A percentile compares a stretch with the other conserved stretches of the same genome.
Evolutionary conservation across 805 yeast species (phyloP).

Genomic region (Saturnispora saitoi): DNA sequence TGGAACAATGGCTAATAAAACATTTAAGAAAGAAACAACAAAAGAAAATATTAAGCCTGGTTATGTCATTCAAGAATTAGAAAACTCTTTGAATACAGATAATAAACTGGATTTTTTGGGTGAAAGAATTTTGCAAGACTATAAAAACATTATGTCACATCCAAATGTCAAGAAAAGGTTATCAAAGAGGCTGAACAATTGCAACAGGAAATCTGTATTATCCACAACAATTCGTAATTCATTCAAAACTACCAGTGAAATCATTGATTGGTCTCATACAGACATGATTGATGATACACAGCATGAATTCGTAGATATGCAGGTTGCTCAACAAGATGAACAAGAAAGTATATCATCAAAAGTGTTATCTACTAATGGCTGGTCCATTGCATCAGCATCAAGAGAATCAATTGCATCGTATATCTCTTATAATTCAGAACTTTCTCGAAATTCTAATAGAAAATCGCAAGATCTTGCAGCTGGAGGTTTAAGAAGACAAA

Average conservation of each 20-base stretch:
- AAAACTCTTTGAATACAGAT: conserved; percentile 3
- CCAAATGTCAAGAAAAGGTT: conserved; percentile 17
- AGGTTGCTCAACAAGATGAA: conserved; percentile 5
- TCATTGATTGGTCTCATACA: conserved; percentile 28
- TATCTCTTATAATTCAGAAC: conserved; percentile 51
- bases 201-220: conserved; percentile 17
- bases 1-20: neutral
- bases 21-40: neutral
- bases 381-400: conserved; percentile 6
- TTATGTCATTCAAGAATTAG: conserved; percentile 8
- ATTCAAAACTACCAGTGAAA: conserved; percentile 4
- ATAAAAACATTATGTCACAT: conserved; percentile 33
- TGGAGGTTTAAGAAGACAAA: conserved; percentile 37
- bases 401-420: conserved; percentile 31
- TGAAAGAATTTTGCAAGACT: conserved; percentile 64
- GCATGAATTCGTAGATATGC: conserved; percentile 11
- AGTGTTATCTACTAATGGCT: conserved; percentile 3
- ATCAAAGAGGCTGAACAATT: conserved; percentile 20
- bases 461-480: conserved; percentile 14
- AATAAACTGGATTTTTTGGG: conserved; percentile 53
- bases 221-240: conserved; percentile 14
- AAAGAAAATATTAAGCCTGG: conserved; percentile 21
- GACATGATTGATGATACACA: conserved; percentile 18
- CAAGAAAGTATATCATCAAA: conserved; percentile 9
- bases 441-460: conserved; percentile 26